These are phyloP conservation scores for Solanum appendiculatum DNA, from an alignment of 257 asterid species.

Conservation along the genomic window DNA sequence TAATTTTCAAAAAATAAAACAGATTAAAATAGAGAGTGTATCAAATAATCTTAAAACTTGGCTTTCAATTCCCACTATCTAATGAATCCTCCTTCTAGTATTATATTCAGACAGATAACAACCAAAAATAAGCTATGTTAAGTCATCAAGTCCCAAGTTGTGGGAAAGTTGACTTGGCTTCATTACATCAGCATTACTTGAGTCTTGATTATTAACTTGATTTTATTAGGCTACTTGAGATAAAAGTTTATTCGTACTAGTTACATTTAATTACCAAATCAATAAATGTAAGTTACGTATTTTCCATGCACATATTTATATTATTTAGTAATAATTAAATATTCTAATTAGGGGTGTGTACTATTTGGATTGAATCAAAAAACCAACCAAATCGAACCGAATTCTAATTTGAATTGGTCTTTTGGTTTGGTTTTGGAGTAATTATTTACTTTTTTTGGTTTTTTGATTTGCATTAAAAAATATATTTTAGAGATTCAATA, in stretches of 20 bases:
- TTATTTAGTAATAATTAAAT: too few relatives aligned
- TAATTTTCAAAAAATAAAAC: neutral
- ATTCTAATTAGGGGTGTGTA: too few relatives aligned
- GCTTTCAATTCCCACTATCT: neutral
- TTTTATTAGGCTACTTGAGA: neutral
- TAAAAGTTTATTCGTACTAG: neutral
- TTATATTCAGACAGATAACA: neutral
- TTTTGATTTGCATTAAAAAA: too few relatives aligned
- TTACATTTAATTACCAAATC: neutral
- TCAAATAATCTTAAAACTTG: neutral
- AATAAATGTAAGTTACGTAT: neutral
- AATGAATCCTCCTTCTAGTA: neutral
- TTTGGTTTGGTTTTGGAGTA: too few relatives aligned
- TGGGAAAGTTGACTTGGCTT: neutral
- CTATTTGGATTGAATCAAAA: too few relatives aligned
- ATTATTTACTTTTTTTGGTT: too few relatives aligned
- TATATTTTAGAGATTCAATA: too few relatives aligned
- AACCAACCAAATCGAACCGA: too few relatives aligned
- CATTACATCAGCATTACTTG: neutral
- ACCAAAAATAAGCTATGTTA: neutral
- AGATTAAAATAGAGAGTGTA: neutral
- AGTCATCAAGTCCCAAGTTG: neutral
- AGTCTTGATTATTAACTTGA: neutral
- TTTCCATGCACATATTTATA: neutral
- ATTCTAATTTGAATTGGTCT: too few relatives aligned